Conservation (phyloP, 768 basidiomycete genomes). For the Tricholoma sp. region DNA sequence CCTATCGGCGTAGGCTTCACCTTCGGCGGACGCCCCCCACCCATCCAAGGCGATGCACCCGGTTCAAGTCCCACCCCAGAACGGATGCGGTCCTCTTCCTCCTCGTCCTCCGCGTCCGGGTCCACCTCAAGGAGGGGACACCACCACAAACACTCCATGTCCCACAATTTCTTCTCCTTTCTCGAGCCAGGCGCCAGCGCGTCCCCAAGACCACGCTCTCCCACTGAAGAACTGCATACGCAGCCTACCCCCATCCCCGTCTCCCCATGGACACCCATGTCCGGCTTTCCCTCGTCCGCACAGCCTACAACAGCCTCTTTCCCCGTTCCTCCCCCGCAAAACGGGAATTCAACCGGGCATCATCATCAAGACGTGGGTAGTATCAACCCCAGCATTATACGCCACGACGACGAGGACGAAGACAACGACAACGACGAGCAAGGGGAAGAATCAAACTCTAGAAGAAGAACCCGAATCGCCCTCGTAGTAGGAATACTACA, state of each 20-base stretch:
- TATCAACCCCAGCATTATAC: background rate
- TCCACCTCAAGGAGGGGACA: constrained; percentile 56
- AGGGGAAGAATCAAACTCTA: background rate
- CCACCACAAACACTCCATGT: constrained; percentile 91
- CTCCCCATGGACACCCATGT: constrained; percentile 65
- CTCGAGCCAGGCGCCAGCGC: constrained; percentile 85
- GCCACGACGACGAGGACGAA: too few relatives aligned
- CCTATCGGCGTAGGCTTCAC: constrained; percentile 54
- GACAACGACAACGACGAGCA: background rate
- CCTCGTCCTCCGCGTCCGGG: constrained; percentile 10
- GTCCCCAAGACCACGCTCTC: background rate
- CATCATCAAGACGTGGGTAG: background rate
- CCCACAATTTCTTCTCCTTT: constrained; percentile 95
- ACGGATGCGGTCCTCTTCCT: constrained; percentile 18
- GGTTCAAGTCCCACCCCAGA: constrained; percentile 18
- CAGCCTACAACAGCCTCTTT: constrained; percentile 16
- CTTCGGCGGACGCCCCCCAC: constrained; percentile 37
- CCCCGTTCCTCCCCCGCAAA: background rate
- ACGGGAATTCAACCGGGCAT: background rate
- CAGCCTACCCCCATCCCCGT: constrained; percentile 55
- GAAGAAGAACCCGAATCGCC: too few relatives aligned
- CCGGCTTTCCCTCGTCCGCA: constrained; percentile 33
- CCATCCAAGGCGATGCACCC: background rate
- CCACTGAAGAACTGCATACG: constrained; percentile 41
- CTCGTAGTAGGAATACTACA: constrained; percentile 32